Base-by-base conservation (phyloP, 345 rosid genomes). In the Arabis hirsuta region DNA sequence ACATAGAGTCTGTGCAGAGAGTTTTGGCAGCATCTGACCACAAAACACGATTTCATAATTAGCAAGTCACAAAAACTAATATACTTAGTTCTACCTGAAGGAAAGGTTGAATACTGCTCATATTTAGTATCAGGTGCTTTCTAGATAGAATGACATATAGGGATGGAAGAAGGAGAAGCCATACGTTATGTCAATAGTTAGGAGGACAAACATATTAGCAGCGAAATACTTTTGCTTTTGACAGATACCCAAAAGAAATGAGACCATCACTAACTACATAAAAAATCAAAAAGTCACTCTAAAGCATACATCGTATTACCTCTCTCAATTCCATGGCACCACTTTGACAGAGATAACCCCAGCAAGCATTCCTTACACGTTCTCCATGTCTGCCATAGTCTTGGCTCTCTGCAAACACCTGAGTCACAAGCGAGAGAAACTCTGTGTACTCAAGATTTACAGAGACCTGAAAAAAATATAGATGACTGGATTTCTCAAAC, bases 281-380 rank as follows among this genome's bases (percentile, higher is more conserved):
- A 42, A 69, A 69, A 70, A 2, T 32, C 67, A 64, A 10, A 53
- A 57, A 12, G 51, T 55, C 38, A 55, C 5, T 13, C 48, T 55
- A 63, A 20, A 9, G 12, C 39, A 56, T 55, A 22, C 59, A 55
- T 56, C 44, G 56, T 8, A 34, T 67, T 76, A 89, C 97, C 96
- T 87, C 95, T 84, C 90, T 89, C 84, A 94, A 78, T 72, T 94
- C 98, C 84, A 81, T 69, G 41, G 90, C 86, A 73, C 98, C 97
- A 76, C 95, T 89, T 84, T 91, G 98, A 81, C 98, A 94, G 79
- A 94, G 97, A 81, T 86, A 94, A 44, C 97, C 96, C 98, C 98
- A 94, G 62, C 98, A 94, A 64, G 96, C 98, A 79, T 82, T 89
- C 77, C 94, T 89, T 22, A 94, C 98, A 64, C 97, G 90, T 72